phyloP scores from a whole-genome alignment of 768 basidiomycete species.

The Calocera cornea region DNA sequence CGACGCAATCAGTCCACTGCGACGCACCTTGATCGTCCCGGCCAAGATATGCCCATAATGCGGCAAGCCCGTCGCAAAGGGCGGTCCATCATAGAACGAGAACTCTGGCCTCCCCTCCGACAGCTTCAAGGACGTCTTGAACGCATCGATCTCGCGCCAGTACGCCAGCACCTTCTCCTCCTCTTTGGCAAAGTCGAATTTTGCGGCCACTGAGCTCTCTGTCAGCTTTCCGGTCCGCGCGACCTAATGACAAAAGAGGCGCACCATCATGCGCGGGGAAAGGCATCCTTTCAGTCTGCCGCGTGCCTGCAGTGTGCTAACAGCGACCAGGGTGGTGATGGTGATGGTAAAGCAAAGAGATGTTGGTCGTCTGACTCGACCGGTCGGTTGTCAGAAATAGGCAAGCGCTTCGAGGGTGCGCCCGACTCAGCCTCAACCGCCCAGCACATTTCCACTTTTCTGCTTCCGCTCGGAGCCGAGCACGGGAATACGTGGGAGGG shows the following conservation, averaged over 20 bases:
- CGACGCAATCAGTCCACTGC: not conserved
- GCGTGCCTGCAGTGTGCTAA: not conserved
- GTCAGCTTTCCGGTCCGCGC: not conserved
- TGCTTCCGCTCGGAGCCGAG: not conserved
- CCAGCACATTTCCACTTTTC: not conserved
- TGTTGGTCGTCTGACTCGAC: not conserved
- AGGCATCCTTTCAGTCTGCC: conserved; percentile 32
- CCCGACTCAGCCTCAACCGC: not conserved
- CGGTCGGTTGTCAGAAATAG: not conserved
- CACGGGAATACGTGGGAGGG: too few species aligned
- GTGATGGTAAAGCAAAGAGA: not conserved
- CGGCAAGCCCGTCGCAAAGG: conserved; percentile 91
- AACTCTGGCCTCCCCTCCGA: conserved; percentile 82
- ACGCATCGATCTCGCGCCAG: conserved; percentile 97
- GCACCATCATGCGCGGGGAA: conserved; percentile 60
- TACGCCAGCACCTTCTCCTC: conserved; percentile 80
- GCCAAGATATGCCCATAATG: conserved; percentile 92
- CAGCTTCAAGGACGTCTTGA: conserved; percentile 83
- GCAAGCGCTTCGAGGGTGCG: too few species aligned
- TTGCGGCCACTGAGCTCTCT: conserved; percentile 42
- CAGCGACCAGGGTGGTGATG: not conserved
- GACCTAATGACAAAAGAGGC: conserved; percentile 18
- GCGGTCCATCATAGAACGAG: conserved; percentile 94
- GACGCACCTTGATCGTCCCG: conserved; percentile 76
- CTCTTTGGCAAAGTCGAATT: conserved; percentile 75